phyloP scores from a whole-genome alignment of 2,329 filamentous ascomycete genomes.

The Zasmidium angulare region DNA sequence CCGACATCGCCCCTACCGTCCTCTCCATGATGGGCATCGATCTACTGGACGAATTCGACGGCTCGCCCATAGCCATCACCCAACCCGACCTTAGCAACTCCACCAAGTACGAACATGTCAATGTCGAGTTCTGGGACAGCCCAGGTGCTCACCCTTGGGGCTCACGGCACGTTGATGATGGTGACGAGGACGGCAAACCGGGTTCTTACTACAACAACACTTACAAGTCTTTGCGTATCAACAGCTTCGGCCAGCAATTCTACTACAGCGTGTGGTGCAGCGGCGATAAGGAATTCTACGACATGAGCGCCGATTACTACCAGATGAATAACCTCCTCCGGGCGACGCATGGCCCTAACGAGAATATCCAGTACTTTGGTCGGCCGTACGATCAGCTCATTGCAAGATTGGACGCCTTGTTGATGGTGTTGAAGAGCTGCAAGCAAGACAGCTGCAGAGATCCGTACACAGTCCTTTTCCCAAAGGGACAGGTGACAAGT shows the following conservation, averaged over 20 bases:
- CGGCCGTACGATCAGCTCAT: background rate
- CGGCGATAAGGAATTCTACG: constrained; percentile 64
- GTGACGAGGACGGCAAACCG: too few relatives aligned
- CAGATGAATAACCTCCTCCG: constrained; percentile 35
- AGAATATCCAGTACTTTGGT: background rate
- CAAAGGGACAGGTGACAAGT: constrained; percentile 19
- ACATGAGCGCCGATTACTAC: constrained; percentile 30
- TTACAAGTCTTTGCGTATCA: constrained; percentile 61
- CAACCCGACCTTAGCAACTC: constrained; percentile 16
- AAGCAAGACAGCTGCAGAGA: constrained; percentile 14
- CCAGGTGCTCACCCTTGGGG: background rate
- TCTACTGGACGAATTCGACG: constrained; percentile 56
- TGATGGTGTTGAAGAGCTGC: constrained; percentile 28
- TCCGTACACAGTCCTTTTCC: constrained; percentile 25
- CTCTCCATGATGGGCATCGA: constrained; percentile 43
- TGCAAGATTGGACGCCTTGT: constrained; percentile 23
- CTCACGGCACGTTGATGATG: too few relatives aligned
- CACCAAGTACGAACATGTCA: constrained; percentile 47
- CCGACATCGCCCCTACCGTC: constrained; percentile 63
- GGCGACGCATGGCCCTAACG: too few relatives aligned
- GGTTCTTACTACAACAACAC: constrained; percentile 59
- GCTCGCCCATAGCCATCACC: constrained; percentile 51
- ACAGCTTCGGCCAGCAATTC: constrained; percentile 55
- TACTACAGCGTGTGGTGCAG: constrained; percentile 68
- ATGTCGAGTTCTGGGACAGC: constrained; percentile 40